Evolutionary conservation across 78 protist species (phyloP).

Genomic region (Monosiga brevicollis): DNA sequence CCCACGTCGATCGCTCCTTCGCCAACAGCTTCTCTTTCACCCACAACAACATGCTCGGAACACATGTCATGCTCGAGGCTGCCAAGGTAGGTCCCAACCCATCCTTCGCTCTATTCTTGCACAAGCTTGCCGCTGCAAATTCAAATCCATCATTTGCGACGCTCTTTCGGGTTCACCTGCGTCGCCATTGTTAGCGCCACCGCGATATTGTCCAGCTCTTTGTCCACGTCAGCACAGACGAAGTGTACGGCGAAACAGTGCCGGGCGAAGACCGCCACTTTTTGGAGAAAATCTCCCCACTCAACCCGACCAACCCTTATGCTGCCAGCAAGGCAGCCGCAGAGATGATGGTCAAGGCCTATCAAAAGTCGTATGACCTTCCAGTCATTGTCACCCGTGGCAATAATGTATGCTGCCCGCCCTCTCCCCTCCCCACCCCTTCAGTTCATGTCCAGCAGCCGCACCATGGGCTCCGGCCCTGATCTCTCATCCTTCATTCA

Average conservation of each 20-base stretch:
- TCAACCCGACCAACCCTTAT: constrained; percentile 85
- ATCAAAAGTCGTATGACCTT: constrained; percentile 36
- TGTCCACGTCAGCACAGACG: constrained; percentile 85
- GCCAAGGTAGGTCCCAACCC: not conserved
- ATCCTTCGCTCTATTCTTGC: too few species aligned
- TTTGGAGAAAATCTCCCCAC: constrained; percentile 14
- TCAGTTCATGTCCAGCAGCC: not conserved
- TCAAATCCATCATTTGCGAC: too few species aligned
- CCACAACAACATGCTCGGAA: constrained; percentile 76
- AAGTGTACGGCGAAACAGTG: constrained; percentile 77
- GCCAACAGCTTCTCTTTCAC: constrained; percentile 64
- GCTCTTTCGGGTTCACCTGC: too few species aligned
- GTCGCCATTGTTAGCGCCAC: too few species aligned
- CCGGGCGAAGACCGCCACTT: not conserved
- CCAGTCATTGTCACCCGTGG: constrained; percentile 80
- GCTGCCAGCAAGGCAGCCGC: constrained; percentile 86
- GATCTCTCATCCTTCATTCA: too few species aligned
- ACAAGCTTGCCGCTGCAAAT: too few species aligned
- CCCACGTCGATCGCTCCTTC: constrained; percentile 78
- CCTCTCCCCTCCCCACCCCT: too few species aligned
- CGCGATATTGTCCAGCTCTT: too few species aligned
- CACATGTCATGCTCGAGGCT: constrained; percentile 78
- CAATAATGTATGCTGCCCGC: constrained; percentile 43
- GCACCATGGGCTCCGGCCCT: not conserved
- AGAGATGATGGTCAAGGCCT: constrained; percentile 54